Percentiles rank a stretch among this genome's conserved stretches.
Conservation (phyloP, 2,329 filamentous ascomycete genomes). For the Hirsutella minnesotensis region DNA sequence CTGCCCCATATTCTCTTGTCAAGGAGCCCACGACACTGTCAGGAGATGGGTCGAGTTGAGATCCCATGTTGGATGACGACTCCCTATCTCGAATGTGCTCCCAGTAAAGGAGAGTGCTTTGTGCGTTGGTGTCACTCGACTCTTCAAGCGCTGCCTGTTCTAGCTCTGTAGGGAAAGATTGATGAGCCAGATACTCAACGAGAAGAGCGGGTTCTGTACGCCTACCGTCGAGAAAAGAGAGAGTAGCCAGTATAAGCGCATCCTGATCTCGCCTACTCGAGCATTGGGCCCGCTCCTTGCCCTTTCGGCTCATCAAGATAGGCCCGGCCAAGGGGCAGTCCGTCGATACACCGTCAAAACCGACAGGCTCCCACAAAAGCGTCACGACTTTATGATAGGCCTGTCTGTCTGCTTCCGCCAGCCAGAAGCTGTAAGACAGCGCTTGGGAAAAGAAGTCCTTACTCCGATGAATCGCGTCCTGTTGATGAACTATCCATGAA, state of each 20-base stretch:
- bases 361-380: conserved; percentile 35
- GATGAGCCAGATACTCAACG: neutral
- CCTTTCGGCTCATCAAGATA: conserved; percentile 22
- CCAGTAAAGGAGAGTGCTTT: conserved; percentile 28
- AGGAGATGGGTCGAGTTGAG: conserved; percentile 23
- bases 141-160: conserved; percentile 29
- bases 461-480: conserved; percentile 22
- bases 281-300: conserved; percentile 21
- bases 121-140: conserved; percentile 16
- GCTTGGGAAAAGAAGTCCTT: conserved; percentile 34
- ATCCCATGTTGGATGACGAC: conserved; percentile 13
- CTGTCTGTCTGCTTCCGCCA: conserved; percentile 23
- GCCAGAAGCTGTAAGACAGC: conserved; percentile 27
- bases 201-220: neutral
- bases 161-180: conserved; percentile 24
- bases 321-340: conserved; percentile 6
- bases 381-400: conserved; percentile 31
- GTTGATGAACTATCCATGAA: conserved; percentile 32
- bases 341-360: conserved; percentile 15
- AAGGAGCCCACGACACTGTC: conserved; percentile 24
- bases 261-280: neutral
- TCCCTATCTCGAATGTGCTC: conserved; percentile 25
- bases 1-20: conserved; percentile 20
- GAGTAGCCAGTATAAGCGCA: conserved; percentile 24
- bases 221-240: conserved; percentile 40